A percentile compares a stretch with the other conserved stretches of the same genome.
Conservation (phyloP, 2,329 filamentous ascomycete genomes). For the Bipolaris oryzae region DNA sequence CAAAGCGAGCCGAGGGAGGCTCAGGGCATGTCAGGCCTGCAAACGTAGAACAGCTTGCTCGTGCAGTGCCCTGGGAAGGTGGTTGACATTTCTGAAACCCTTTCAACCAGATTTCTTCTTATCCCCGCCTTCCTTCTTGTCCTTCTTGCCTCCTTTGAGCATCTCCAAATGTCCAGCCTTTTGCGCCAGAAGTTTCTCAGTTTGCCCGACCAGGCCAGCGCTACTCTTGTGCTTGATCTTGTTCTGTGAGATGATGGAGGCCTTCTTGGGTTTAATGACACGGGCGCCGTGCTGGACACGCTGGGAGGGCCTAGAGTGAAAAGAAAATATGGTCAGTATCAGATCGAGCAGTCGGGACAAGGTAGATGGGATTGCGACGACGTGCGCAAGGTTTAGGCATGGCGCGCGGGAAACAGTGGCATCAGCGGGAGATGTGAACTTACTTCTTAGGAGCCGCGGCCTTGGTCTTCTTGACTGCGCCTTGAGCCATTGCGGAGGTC, state of each 20-base stretch:
- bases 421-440: slow-evolving; percentile 6
- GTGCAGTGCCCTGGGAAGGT: background rate
- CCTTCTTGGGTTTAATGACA: slow-evolving; percentile 71
- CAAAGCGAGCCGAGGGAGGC: background rate
- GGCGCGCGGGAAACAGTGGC: background rate
- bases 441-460: slow-evolving; percentile 50
- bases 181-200: slow-evolving; percentile 69
- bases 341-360: slow-evolving; percentile 8
- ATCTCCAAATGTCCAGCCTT: slow-evolving; percentile 74
- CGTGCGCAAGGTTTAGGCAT: background rate
- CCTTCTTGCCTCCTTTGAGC: slow-evolving; percentile 69
- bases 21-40: background rate
- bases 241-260: slow-evolving; percentile 63
- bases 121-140: slow-evolving; percentile 41
- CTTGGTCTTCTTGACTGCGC: slow-evolving; percentile 55
- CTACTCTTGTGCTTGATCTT: slow-evolving; percentile 71
- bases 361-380: background rate
- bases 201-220: slow-evolving; percentile 66
- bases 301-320: slow-evolving; percentile 27
- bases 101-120: slow-evolving; percentile 23
- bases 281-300: slow-evolving; percentile 60
- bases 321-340: background rate
- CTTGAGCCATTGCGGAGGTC: slow-evolving; percentile 54
- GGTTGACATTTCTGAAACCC: slow-evolving; percentile 1
- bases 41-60: background rate